Conservation (phyloP, 1,139 yeast species). For the Arxiozyma slooffiae region DNA sequence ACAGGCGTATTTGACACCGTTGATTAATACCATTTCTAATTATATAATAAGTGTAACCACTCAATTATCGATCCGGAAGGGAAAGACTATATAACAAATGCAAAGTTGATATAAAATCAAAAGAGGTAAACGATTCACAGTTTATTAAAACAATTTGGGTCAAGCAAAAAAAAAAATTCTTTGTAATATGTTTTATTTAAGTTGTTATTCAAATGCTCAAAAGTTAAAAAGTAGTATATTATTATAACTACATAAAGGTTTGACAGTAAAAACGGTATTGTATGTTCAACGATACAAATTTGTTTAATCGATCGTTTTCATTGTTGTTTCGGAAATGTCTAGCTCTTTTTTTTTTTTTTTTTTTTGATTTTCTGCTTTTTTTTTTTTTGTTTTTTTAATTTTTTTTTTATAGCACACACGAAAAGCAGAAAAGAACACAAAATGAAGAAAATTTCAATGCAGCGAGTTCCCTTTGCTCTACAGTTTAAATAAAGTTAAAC, state of each 20-base stretch:
- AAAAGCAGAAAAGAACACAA: not conserved
- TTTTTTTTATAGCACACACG: not conserved
- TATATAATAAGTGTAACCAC: not conserved
- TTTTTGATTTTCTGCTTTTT: no score
- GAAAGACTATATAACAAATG: not conserved
- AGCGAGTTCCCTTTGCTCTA: not conserved
- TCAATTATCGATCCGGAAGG: no score
- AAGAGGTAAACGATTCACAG: not conserved
- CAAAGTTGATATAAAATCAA: not conserved
- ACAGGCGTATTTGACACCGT: conserved; percentile 92
- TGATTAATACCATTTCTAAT: conserved; percentile 62
- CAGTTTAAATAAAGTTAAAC: not conserved
- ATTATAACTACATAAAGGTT: not conserved
- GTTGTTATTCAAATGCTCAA: no score
- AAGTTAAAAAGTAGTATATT: not conserved
- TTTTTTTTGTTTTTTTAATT: no score
- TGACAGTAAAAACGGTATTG: not conserved
- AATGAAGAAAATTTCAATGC: not conserved
- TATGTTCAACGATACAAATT: no score
- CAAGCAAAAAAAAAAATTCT: not conserved
- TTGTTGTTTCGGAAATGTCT: not conserved
- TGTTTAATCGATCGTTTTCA: no score
- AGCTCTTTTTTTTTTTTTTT: no score
- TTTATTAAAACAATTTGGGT: not conserved
- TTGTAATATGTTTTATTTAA: not conserved